Conservation (phyloP, 805 yeast genomes). For the Ascoidea asiatica region DNA sequence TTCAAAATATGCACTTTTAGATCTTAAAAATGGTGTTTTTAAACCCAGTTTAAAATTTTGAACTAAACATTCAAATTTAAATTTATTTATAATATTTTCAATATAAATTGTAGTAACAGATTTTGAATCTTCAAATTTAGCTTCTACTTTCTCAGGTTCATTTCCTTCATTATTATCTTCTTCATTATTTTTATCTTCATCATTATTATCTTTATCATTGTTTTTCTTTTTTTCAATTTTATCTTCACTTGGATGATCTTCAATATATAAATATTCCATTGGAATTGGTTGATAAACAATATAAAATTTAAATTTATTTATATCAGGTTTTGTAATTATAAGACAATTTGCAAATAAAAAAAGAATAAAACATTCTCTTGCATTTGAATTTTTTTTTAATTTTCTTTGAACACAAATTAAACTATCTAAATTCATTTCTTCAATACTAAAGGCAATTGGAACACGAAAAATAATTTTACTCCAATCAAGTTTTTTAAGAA, state of each 20-base stretch:
- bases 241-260: too few species aligned
- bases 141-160: neutral
- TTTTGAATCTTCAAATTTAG: neutral
- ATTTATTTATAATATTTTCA: neutral
- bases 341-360: neutral
- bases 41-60: neutral
- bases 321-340: neutral
- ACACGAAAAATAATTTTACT: neutral
- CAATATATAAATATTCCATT: neutral
- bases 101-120: neutral
- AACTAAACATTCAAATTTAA: too few species aligned
- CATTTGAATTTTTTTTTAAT: too few species aligned
- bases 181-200: too few species aligned
- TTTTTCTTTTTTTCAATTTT: neutral
- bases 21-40: too few species aligned
- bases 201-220: too few species aligned
- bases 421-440: too few species aligned
- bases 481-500: neutral
- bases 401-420: neutral
- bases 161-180: neutral
- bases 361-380: neutral
- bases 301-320: too few species aligned
- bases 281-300: neutral
- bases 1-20: neutral
- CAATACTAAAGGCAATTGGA: too few species aligned